A percentile compares a stretch with the other conserved stretches of the same genome.
phyloP scores from a whole-genome alignment of 768 basidiomycete genomes.

The Suillus alpinus region DNA sequence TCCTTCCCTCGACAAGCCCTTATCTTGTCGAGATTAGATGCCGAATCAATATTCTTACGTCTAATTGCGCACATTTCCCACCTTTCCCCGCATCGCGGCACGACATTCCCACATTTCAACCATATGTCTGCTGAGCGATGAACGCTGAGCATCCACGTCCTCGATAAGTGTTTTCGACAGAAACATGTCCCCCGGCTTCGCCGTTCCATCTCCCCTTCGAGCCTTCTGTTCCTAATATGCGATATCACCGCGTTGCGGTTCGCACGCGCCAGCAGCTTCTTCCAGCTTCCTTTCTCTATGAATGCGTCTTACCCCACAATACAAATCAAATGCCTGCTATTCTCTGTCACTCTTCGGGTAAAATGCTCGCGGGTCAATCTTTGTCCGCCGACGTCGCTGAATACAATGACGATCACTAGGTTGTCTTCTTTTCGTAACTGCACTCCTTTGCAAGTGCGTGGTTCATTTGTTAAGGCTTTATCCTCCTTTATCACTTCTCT shows the following conservation, averaged over 20 bases:
- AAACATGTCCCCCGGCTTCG: slow-evolving; percentile 12
- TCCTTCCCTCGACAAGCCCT: slow-evolving; percentile 3
- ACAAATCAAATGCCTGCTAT: background rate
- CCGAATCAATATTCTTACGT: slow-evolving; percentile 10
- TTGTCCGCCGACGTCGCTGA: background rate
- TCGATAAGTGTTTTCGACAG: slow-evolving; percentile 4
- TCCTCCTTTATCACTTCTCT: background rate
- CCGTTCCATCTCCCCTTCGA: slow-evolving; percentile 17
- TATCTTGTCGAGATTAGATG: slow-evolving; percentile 6
- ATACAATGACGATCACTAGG: background rate
- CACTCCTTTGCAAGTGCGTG: background rate
- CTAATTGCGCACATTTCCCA: slow-evolving; percentile 12
- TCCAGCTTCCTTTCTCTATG: background rate
- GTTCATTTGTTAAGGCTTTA: background rate
- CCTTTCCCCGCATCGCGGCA: slow-evolving; percentile 26
- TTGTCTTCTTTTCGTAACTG: background rate
- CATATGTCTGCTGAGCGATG: slow-evolving; percentile 10
- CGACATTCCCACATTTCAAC: slow-evolving; percentile 4
- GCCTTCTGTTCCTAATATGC: slow-evolving; percentile 17
- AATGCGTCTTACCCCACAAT: slow-evolving; percentile 2
- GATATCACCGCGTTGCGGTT: slow-evolving; percentile 15
- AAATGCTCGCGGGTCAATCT: background rate
- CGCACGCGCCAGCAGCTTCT: slow-evolving; percentile 3
- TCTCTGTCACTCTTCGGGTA: background rate
- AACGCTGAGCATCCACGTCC: slow-evolving; percentile 8